Conservation (phyloP, 768 basidiomycete genomes). For the Trametopsis cervina region DNA sequence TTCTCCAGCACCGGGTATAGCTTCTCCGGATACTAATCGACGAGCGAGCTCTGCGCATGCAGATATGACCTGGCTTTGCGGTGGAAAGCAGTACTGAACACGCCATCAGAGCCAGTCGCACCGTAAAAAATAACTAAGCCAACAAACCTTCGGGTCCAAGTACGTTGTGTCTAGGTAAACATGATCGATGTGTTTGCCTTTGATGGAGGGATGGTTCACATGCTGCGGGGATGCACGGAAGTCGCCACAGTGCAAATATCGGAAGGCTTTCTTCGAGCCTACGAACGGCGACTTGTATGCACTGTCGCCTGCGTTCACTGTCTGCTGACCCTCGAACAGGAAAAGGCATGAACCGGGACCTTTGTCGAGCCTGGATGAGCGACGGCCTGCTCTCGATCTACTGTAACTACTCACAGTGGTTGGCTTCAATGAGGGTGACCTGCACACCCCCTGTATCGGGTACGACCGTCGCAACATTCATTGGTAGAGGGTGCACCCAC, state of each 20-base stretch:
- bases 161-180: constrained; percentile 97
- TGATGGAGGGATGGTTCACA: constrained; percentile 76
- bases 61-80: constrained; percentile 88
- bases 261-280: constrained; percentile 62
- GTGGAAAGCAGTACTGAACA: constrained; percentile 82
- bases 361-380: too few relatives aligned
- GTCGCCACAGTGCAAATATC: constrained; percentile 95
- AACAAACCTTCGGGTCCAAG: constrained; percentile 66
- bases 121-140: not conserved
- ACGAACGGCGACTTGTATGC: constrained; percentile 63
- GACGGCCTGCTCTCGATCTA: too few relatives aligned
- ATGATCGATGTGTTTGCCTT: constrained; percentile 75
- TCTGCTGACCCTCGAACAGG: constrained; percentile 89
- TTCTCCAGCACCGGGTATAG: constrained; percentile 15
- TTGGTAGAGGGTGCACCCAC: constrained; percentile 85
- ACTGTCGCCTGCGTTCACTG: constrained; percentile 82
- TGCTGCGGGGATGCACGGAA: constrained; percentile 88
- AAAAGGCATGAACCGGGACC: constrained; percentile 91
- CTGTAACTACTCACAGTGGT: constrained; percentile 85
- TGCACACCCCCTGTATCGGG: constrained; percentile 80
- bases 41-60: constrained; percentile 84
- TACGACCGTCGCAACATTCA: constrained; percentile 67
- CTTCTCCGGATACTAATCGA: constrained; percentile 41
- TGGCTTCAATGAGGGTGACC: constrained; percentile 95
- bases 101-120: not conserved